Evolutionary conservation across 129 eudicot genomes (phyloP), one percentile per base, ranked within the genome.

Genomic region (Lonicera japonica): DNA sequence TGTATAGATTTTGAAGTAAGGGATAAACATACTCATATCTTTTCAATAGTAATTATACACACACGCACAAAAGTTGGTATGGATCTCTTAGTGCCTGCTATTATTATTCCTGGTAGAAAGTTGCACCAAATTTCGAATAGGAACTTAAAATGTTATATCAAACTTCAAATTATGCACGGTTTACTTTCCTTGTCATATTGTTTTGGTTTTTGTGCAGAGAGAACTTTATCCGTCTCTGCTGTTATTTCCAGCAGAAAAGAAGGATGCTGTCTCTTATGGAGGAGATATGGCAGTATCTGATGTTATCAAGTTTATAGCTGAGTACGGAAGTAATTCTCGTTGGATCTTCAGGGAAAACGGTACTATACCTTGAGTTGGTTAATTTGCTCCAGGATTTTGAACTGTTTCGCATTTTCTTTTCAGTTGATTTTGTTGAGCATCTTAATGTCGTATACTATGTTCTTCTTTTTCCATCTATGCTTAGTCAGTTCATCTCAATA

Each of bases 201-300:
- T 40, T 5, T 50, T 50, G 55, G 55, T 17, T 5, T 17, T 50
- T 45, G 56, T 67, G 83, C 97, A 91, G 97, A 77, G 95, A 77
- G 88, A 91, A 70, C 74, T 84, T 58, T 91, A 83, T 74, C 97
- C 97, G 38, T 74, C 84, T 61, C 73, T 91, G 74, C 68, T 91
- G 70, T 76, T 91, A 67, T 91, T 81, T 74, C 97, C 97, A 65
- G 90, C 94, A 25, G 90, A 76, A 72, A 75, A 78, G 66, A 84
- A 87, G 75, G 73, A 75, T 24, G 74, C 86, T 41, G 63, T 91
- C 40, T 50, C 77, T 76, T 91, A 79, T 54, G 83, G 73, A 19
- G 95, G 97, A 61, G 94, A 91, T 69, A 75, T 78, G 66, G 61
- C 85, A 11, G 94, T 82, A 38, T 38, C 56, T 54, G 80, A 86